Conservation (phyloP, 768 basidiomycete genomes). For the Daedalea quercina region DNA sequence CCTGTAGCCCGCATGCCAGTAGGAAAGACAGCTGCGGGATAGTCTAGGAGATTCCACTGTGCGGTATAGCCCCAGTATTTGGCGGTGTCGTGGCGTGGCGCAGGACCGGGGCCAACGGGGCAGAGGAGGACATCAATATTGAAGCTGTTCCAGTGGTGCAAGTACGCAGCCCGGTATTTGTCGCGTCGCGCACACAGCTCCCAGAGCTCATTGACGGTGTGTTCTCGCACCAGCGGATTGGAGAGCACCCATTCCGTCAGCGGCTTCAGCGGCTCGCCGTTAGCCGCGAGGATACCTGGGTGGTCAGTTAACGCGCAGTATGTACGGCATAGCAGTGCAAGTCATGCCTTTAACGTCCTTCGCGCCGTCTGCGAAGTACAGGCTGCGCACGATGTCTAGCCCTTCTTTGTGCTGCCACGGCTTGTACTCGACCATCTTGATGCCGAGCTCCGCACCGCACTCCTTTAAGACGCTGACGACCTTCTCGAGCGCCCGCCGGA, state of each 20-base stretch:
- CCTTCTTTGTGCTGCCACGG: conserved; percentile 30
- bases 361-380: conserved; percentile 36
- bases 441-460: conserved; percentile 19
- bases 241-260: conserved; percentile 31
- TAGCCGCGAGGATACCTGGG: conserved; percentile 6
- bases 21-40: conserved; percentile 37
- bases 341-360: conserved; percentile 16
- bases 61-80: conserved; percentile 36
- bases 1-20: conserved; percentile 27
- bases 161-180: conserved; percentile 26
- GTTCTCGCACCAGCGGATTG: conserved; percentile 19
- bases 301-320: not conserved
- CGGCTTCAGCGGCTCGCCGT: conserved; percentile 30
- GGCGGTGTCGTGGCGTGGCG: conserved; percentile 30
- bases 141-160: conserved; percentile 32
- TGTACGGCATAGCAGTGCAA: not conserved
- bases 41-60: conserved; percentile 39
- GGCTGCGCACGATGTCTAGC: conserved; percentile 27
- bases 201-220: conserved; percentile 22
- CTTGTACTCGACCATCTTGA: conserved; percentile 30
- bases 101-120: conserved; percentile 29
- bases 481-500: conserved; percentile 30
- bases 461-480: conserved; percentile 14
- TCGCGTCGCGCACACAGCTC: conserved; percentile 16
- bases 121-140: conserved; percentile 34